phyloP scores from a whole-genome alignment of 202 grass and related monocot genomes.

The Dendrocalamus latiflorus region DNA sequence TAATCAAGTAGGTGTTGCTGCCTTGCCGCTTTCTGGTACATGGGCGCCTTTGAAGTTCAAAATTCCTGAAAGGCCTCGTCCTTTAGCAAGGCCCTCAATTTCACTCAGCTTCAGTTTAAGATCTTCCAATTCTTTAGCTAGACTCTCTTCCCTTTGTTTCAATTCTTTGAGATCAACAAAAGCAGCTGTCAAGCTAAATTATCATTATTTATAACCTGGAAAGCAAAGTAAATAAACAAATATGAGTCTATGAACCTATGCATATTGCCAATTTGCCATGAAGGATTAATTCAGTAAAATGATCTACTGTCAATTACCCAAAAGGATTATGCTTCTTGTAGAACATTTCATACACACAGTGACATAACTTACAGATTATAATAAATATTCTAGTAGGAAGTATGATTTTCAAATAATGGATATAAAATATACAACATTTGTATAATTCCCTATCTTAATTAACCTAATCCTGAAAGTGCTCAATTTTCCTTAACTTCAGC shows the following conservation, averaged over 20 bases:
- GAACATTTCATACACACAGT: background rate
- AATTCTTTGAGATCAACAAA: slow-evolving; percentile 38
- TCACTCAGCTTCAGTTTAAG: slow-evolving; percentile 68
- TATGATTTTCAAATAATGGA: background rate
- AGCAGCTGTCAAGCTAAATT: background rate
- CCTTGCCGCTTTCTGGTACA: slow-evolving; percentile 27
- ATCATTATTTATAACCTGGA: background rate
- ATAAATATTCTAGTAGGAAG: background rate
- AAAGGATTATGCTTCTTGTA: background rate
- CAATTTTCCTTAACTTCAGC: background rate
- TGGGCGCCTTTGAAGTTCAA: slow-evolving; percentile 48
- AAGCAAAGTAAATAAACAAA: slow-evolving; percentile 5
- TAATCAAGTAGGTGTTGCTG: slow-evolving; percentile 48
- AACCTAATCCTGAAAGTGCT: background rate
- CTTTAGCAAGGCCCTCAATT: slow-evolving; percentile 60
- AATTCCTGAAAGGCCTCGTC: slow-evolving; percentile 68
- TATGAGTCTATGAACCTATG: background rate
- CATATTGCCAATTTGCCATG: background rate
- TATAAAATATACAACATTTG: background rate
- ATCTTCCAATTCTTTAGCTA: slow-evolving; percentile 53
- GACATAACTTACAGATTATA: background rate
- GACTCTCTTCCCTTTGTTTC: slow-evolving; percentile 53
- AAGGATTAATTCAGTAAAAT: background rate
- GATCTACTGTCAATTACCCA: background rate
- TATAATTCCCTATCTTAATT: background rate